Percentiles rank a stretch among this genome's conserved stretches.
Evolutionary conservation across 495 filamentous ascomycete genomes (phyloP).

Genomic region (Annulohypoxylon maeteangense): DNA sequence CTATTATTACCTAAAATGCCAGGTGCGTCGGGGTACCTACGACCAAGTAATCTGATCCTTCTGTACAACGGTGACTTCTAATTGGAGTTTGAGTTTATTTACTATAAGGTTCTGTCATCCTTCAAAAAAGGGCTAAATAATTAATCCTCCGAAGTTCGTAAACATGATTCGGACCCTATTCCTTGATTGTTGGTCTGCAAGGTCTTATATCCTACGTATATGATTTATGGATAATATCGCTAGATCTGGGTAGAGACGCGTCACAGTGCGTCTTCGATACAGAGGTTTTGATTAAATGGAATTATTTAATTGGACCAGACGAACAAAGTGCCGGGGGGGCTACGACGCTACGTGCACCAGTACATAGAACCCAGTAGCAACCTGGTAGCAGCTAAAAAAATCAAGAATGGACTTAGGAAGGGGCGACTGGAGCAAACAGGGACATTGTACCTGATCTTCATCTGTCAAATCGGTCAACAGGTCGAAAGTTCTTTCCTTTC

Average conservation of each 20-base stretch:
- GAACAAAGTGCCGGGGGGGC: conserved; percentile 30
- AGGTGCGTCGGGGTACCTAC: too few species aligned
- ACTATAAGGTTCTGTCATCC: conserved; percentile 38
- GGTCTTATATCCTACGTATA: conserved; percentile 10
- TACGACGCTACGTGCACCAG: conserved; percentile 7
- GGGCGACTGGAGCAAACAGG: conserved; percentile 2
- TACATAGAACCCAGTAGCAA: conserved; percentile 4
- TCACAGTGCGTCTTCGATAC: conserved; percentile 34
- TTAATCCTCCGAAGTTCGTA: conserved; percentile 24
- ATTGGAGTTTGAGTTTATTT: conserved; percentile 30
- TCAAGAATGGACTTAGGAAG: conserved; percentile 23
- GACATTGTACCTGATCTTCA: conserved; percentile 5
- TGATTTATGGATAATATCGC: conserved; percentile 31
- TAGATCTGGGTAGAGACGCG: conserved; percentile 28
- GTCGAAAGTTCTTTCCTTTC: conserved; percentile 17
- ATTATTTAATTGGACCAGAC: conserved; percentile 34
- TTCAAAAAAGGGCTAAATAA: neutral
- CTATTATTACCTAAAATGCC: neutral
- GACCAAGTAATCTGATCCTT: conserved; percentile 8
- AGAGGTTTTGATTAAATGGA: conserved; percentile 30
- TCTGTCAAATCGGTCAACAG: neutral
- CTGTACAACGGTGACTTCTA: conserved; percentile 13
- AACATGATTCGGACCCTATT: neutral
- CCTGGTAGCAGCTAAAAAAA: conserved; percentile 9
- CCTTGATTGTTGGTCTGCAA: conserved; percentile 23